Base-by-base conservation (phyloP, 2,329 filamentous ascomycete genomes). In the Amphichorda felina region DNA sequence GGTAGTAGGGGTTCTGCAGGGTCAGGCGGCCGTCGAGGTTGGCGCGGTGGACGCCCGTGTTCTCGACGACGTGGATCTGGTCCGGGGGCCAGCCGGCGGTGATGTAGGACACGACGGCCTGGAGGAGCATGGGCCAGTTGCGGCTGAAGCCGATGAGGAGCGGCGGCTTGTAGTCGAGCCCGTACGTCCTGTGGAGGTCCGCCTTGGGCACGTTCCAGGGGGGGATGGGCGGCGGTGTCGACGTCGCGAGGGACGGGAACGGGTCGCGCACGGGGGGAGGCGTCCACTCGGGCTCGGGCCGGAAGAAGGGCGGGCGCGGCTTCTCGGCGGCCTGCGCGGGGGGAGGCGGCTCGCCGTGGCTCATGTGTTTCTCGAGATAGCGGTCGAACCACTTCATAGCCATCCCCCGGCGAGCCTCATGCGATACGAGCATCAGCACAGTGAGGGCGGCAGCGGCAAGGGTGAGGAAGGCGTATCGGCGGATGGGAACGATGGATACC, bases 81-180 rank as follows among this genome's bases (percentile, higher is more conserved):
- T 57, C 56, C 0, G 68, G 51, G 2, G 71, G 72, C 71, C 72
- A 77, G 33, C 72, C 72, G 3, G 69, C 67, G 1, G 70, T 67
- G 41, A 77, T 66, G 49, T 76, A 77, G 9, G 60, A 66, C 8
- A 72, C 60, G 2, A 76, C 64, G 3, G 63, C 57, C 50, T 76
- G 72, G 11, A 71, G 60, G 2, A 77, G 57, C 38, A 75, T 54
- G 2, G 64, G 62, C 63, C 65, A 73, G 37, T 66, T 64, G 24
- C 70, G 59, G 1, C 71, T 73, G 53, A 76, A 77, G n/a, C 70
- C 68, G 40, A 76, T 72, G 33, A 75, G 56, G 8, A 77, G 59
- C 2, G 72, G 70, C 4, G 72, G 66, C 5, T 54, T 45, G 25
- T 52, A 41, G 4, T 54, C 47, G 31, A 64, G 45, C 36, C 53